Evolutionary conservation across 1,284 basidiomycete species (phyloP), one percentile per base, ranked within the genome.

Genomic region (Tremellales sp.): DNA sequence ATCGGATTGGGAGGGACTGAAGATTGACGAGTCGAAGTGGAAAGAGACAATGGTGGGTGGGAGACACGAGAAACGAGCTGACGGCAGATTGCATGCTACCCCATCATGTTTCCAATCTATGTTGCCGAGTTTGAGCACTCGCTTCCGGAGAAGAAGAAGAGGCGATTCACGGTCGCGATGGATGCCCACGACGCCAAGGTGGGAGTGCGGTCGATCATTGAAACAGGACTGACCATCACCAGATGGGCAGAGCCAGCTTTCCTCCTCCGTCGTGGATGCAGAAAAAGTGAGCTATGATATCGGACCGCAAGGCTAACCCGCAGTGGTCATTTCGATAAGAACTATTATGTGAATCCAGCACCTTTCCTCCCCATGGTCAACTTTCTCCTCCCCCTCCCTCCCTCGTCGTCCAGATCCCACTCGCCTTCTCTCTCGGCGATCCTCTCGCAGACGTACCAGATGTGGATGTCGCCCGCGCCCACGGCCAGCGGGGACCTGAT

Each of bases 91-190:
- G 69, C 68, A 1, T 63, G 57, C n/a, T 72, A 72, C 46, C 71
- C 71, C 1, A 53, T 72, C 55, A 61, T 66, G 55, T 66, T 71
- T 44, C 71, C 71, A 9, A 58, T 72, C 21, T 73, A 71, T 40
- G 53, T 71, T 18, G 66, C 65, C 21, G 66, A 73, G 41, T 71
- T 68, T 37, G 61, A 66, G 48, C 50, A 59, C 32, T 57, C 54
- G 19, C 29, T 53, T 14, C 43, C 50, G 8, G 59, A 54, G 2
- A 56, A 57, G 3, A 45, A 52, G 18, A 51, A 55, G 35, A 47
- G 64, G 21, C 47, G 47, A 18, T 62, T 60, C 41, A 56, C 54
- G 16, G 47, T 71, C 16, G 42, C 69, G n/a, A 61, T 72, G 62
- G 65, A 72, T 37, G 70, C 66, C 7, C 63, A 70, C 45, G 58